phyloP scores from a whole-genome alignment of 2,329 filamentous ascomycete genomes.

The Penicillium sp. region DNA sequence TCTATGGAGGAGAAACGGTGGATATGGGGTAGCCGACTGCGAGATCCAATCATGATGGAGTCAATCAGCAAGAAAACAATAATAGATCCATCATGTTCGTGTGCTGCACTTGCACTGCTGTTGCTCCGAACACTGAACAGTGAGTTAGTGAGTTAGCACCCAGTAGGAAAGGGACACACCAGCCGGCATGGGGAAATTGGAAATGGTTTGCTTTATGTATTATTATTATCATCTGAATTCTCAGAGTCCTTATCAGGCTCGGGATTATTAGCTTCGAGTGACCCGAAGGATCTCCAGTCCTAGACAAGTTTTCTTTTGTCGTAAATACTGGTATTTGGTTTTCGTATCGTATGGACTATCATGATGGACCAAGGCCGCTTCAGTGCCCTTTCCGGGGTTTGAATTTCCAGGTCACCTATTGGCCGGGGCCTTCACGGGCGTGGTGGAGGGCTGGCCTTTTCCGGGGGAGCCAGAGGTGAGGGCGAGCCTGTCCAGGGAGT shows the following conservation, averaged over 20 bases:
- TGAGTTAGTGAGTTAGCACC: not conserved
- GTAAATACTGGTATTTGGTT: conserved; percentile 1
- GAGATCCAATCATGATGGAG: conserved; percentile 2
- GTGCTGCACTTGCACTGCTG: not conserved
- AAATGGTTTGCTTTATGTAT: conserved; percentile 28
- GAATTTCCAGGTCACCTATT: conserved; percentile 21
- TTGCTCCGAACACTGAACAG: not conserved
- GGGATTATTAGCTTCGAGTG: conserved; percentile 8
- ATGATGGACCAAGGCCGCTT: conserved; percentile 2
- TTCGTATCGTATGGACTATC: not conserved
- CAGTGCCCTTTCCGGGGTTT: conserved; percentile 21
- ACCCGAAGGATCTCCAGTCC: not conserved
- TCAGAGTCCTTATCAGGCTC: conserved; percentile 24
- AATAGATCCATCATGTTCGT: not conserved
- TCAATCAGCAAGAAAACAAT: conserved; percentile 1
- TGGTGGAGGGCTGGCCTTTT: not conserved
- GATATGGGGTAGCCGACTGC: conserved; percentile 3
- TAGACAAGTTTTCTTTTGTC: not conserved
- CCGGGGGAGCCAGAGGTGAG: not conserved
- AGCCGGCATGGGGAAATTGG: conserved; percentile 13
- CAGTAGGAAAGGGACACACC: conserved; percentile 15
- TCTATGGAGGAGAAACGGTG: not conserved
- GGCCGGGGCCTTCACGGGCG: conserved; percentile 21
- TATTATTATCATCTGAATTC: conserved; percentile 27
- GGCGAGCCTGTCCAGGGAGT: not conserved